Base-by-base conservation (phyloP, 805 yeast species). In the Ogataea pini region DNA sequence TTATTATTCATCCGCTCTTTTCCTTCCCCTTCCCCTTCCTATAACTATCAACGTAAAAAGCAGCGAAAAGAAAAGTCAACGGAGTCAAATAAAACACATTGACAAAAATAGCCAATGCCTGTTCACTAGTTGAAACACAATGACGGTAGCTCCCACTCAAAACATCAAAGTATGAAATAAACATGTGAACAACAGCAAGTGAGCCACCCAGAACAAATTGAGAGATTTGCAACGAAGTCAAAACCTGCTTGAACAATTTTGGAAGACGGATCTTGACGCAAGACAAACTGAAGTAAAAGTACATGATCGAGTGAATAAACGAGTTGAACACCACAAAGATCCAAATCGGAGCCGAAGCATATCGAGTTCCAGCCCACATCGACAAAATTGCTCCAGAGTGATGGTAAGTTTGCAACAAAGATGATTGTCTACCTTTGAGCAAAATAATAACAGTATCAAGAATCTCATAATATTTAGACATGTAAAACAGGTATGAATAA, bases 331-430 rank as follows among this genome's bases (percentile, higher is more conserved):
- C 87, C 38, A 84, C 89, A 67, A 85, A 85, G 58, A 85, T 81
- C 90, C 90, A 85, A 63, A 85, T 85, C 29, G 90, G 90, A 4
- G 89, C 87, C 12, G 87, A 77, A 44, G 77, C 78, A 65, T 70
- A 85, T 48, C 89, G 71, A 47, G 82, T 78, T 2, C 90, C 90
- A 7, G 86, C 78, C 89, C 89, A 85, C 90, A 85, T 85, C 50
- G 87, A 83, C 67, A 85, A 70, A 82, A 85, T 85, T 42, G 90
- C 90, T 20, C 90, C 90, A 4, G 89, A 78, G 64, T 85, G 90
- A 63, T 85, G 90, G 67, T 85, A 85, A 48, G 86, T 79, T 65
- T 85, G 90, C 59, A 85, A 71, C 48, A 85, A 68, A 5, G 85
- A 78, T 12, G 86, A 78, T 13, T 82, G 85, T 62, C 76, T 74